Conservation (phyloP, 1,284 basidiomycete genomes). For the Takashimella tepidaria region DNA sequence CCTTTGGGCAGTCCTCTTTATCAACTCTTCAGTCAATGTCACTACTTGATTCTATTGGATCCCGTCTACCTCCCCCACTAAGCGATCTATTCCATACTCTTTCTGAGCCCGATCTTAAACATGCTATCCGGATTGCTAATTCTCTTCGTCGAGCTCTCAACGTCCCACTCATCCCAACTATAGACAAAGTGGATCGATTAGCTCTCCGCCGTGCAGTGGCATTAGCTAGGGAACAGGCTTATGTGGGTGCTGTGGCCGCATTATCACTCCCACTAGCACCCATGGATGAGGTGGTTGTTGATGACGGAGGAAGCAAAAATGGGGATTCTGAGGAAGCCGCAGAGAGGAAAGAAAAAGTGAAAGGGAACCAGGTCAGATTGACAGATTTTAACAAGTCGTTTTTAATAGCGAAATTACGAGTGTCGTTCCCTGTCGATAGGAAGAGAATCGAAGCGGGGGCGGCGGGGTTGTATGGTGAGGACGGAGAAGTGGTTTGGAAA, state of each 20-base stretch:
- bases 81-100: constrained; percentile 22
- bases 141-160: constrained; percentile 18
- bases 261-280: constrained; percentile 22
- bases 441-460: constrained; percentile 14
- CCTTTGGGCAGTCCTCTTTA: constrained; percentile 6
- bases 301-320: constrained; percentile 4
- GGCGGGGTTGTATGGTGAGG: constrained; percentile 21
- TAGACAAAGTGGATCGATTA: constrained; percentile 10
- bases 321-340: too few relatives aligned
- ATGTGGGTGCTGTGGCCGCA: constrained; percentile 16
- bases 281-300: constrained; percentile 6
- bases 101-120: constrained; percentile 8
- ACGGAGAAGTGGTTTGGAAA: constrained; percentile 33
- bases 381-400: constrained; percentile 15
- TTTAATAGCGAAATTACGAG: constrained; percentile 17
- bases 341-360: constrained; percentile 1
- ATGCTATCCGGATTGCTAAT: constrained; percentile 20
- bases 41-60: constrained; percentile 17
- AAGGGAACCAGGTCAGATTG: constrained; percentile 6
- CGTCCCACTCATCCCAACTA: constrained; percentile 7
- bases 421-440: constrained; percentile 21
- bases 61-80: constrained; percentile 16
- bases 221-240: constrained; percentile 19
- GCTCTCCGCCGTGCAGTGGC: constrained; percentile 19
- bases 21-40: constrained; percentile 10